A percentile compares a stretch with the other conserved stretches of the same genome.
These are phyloP conservation scores for Penicillium sp. DNA, from an alignment of 2,329 filamentous ascomycete species.

Conservation along the genomic window DNA sequence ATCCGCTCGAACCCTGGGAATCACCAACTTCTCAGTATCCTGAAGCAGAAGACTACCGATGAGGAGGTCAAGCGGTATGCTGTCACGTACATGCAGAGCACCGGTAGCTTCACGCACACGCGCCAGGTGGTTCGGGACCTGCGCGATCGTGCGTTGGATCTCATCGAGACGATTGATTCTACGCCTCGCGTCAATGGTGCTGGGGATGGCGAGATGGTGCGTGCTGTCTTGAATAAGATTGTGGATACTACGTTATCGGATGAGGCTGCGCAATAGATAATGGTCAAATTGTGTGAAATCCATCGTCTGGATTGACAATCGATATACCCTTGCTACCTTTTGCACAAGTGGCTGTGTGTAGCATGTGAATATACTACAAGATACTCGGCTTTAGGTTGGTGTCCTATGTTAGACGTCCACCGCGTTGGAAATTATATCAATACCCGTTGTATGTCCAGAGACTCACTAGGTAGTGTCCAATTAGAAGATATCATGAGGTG, in stretches of 20 bases:
- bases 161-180: constrained; percentile 61
- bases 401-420: no score
- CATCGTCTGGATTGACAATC: not conserved
- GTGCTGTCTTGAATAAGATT: constrained; percentile 65
- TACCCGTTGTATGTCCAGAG: no score
- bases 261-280: constrained; percentile 1
- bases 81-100: constrained; percentile 81
- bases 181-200: constrained; percentile 39
- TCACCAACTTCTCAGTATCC: constrained; percentile 77
- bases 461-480: no score
- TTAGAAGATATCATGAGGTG: no score
- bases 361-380: no score
- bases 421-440: no score
- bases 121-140: constrained; percentile 60
- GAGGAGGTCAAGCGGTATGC: constrained; percentile 88
- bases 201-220: constrained; percentile 54
- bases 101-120: constrained; percentile 84
- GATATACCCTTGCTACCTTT: not conserved
- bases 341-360: not conserved
- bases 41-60: constrained; percentile 82
- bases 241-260: constrained; percentile 37
- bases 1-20: constrained; percentile 60
- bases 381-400: no score
- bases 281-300: not conserved
- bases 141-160: constrained; percentile 55